Conservation (phyloP, 176 grass and related monocot species). For the Musa beccarii region DNA sequence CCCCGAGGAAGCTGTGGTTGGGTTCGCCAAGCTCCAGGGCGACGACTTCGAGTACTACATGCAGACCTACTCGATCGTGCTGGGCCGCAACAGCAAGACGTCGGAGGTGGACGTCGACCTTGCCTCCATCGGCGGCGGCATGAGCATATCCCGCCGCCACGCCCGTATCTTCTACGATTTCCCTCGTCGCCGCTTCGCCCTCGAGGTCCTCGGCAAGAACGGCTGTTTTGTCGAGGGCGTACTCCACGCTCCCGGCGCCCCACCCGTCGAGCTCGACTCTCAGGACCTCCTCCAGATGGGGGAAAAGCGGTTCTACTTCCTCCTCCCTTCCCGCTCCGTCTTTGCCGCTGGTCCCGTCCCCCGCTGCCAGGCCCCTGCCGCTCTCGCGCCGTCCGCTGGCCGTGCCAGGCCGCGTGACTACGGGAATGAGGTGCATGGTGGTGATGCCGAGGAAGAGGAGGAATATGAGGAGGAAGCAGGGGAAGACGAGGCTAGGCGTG, state of each 20-base stretch:
- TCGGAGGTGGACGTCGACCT: conserved; percentile 85
- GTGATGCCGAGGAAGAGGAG: conserved; percentile 36
- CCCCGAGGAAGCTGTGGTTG: conserved; percentile 25
- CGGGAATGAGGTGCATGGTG: conserved; percentile 24
- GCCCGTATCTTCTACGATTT: conserved; percentile 92
- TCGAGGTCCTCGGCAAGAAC: conserved; percentile 87
- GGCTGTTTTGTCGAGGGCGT: conserved; percentile 83
- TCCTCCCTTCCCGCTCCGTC: conserved; percentile 64
- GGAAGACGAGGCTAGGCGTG: not conserved
- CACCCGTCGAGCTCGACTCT: conserved; percentile 72
- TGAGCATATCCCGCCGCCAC: conserved; percentile 87
- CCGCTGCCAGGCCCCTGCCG: not conserved
- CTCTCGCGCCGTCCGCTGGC: not conserved
- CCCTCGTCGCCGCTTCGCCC: conserved; percentile 68
- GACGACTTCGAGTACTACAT: conserved; percentile 98
- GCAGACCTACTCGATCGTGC: conserved; percentile 92
- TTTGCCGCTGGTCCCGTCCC: conserved; percentile 12
- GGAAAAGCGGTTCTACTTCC: conserved; percentile 87
- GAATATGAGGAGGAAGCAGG: not conserved
- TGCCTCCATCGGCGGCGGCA: conserved; percentile 63
- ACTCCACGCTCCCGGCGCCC: conserved; percentile 58
- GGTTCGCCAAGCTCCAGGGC: conserved; percentile 89
- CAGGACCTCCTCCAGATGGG: conserved; percentile 92
- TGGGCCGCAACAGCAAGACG: conserved; percentile 86
- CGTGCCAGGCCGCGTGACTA: conserved; percentile 7